Base-by-base conservation (phyloP, 805 yeast species). In the Saturnispora zaruensis region DNA sequence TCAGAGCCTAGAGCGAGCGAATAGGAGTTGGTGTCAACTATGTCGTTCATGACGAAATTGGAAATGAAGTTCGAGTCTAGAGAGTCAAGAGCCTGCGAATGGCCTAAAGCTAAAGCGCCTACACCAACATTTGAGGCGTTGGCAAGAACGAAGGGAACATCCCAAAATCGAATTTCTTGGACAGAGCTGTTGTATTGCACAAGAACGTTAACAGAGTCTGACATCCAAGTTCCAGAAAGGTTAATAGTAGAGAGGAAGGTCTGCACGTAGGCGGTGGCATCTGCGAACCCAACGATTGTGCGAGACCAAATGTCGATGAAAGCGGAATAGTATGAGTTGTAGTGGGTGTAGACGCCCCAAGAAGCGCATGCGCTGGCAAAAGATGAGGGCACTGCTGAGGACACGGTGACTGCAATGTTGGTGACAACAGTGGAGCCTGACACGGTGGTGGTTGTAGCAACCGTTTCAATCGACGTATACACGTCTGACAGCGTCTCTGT, bases 91-190 rank as follows among this genome's bases (percentile, higher is more conserved):
- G 54, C 41, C 23, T 36, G 44, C 6, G 57, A 48, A 21, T 38
- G 30, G n/a, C 74, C 72, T 1, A 77, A 53, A 6, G 81, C 82
- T 7, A 78, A 54, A 0, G 73, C 73, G 28, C 81, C 82, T 13
- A 65, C 58, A 5, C 60, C 51, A 20, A 66, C 65, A 47, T 60
- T 57, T 1, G 77, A 63, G n/a, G 59, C 58, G 51, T 72, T 68
- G 0, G 70, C 69, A 41, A 57, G 55, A 11, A 75, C 51, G 52
- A 78, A 76, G 0, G 67, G 61, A 8, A 66, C 41, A 37, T 61
- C 52, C 2, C 56, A 53, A 3, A 72, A 33, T 16, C 50, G 42
- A 25, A 64, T 13, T 7, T 34, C 33, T 24, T 37, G 41, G 6
- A 51, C 30, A 14, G 44, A 32, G 7, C 46, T 41, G 14, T 36